Conservation (phyloP, 768 basidiomycete species). For the Calocybe gangraenosa region DNA sequence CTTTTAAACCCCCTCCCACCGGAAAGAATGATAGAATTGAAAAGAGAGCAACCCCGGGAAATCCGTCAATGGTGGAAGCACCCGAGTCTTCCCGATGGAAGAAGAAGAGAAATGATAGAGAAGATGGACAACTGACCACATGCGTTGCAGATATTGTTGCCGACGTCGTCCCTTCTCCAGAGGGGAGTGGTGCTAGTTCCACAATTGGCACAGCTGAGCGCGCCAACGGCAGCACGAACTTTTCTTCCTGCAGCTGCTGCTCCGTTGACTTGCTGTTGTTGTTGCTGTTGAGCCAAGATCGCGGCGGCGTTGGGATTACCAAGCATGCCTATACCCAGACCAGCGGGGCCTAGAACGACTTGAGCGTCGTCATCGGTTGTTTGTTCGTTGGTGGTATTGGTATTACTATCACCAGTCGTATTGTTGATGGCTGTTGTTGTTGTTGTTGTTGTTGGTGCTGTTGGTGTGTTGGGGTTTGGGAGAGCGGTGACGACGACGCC, state of each 20-base stretch:
- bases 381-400: not conserved
- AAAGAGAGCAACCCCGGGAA: no score
- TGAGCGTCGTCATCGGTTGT: constrained; percentile 1
- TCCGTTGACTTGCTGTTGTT: constrained; percentile 13
- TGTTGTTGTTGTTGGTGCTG: no score
- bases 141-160: constrained; percentile 93
- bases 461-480: not conserved
- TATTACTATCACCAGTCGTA: not conserved
- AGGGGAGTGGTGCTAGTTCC: constrained; percentile 86
- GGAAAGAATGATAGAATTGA: no score
- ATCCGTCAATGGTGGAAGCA: no score
- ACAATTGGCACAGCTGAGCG: constrained; percentile 83
- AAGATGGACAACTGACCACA: constrained; percentile 66
- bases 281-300: constrained; percentile 6
- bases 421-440: not conserved
- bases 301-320: constrained; percentile 16
- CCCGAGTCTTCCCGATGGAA: not conserved
- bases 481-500: constrained; percentile 14
- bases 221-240: constrained; percentile 51
- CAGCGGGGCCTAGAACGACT: constrained; percentile 16
- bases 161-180: constrained; percentile 86
- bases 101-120: constrained; percentile 15
- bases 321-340: constrained; percentile 18
- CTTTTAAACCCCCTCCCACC: no score
- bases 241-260: constrained; percentile 25